Percentiles rank a stretch among this genome's conserved stretches.
These are phyloP conservation scores for Udeniomyces megalosporus DNA, from an alignment of 768 basidiomycete genomes.

Conservation along the genomic window DNA sequence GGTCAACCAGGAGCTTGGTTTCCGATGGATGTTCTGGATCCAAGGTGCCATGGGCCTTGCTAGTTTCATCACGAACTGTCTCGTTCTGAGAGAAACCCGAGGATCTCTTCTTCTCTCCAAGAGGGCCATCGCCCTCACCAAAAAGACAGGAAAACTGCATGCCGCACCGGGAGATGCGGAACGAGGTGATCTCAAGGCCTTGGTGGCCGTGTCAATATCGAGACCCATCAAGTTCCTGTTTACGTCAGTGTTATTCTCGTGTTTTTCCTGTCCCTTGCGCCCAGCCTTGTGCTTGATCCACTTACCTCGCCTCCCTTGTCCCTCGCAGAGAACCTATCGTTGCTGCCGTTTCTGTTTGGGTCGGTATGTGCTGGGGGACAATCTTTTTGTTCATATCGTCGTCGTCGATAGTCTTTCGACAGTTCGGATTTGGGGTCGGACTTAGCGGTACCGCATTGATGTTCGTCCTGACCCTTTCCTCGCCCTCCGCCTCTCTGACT, in stretches of 20 bases:
- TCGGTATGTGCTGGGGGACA: conserved; percentile 25
- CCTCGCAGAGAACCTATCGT: conserved; percentile 29
- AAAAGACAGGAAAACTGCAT: conserved; percentile 23
- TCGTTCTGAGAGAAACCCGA: conserved; percentile 25
- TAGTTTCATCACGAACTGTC: conserved; percentile 18
- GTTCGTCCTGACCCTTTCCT: conserved; percentile 9
- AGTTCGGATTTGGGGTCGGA: conserved; percentile 24
- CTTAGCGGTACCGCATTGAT: conserved; percentile 20
- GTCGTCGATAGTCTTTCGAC: background rate
- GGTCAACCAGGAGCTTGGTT: conserved; percentile 20
- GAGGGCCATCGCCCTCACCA: conserved; percentile 20
- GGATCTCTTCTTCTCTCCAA: conserved; percentile 24
- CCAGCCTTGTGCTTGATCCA: too few species aligned
- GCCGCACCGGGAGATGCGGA: conserved; percentile 23
- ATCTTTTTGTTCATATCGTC: too few species aligned
- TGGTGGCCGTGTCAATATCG: conserved; percentile 23
- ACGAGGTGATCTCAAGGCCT: conserved; percentile 17
- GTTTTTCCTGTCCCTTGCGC: too few species aligned
- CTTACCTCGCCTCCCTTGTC: conserved; percentile 21
- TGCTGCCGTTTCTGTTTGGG: conserved; percentile 24
- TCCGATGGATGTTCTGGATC: conserved; percentile 25
- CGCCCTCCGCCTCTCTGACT: background rate
- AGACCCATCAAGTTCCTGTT: conserved; percentile 24
- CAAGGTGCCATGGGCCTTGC: conserved; percentile 20
- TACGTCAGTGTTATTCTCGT: too few species aligned